Evolutionary conservation across 306 rosid species (phyloP), one percentile per base, ranked within the genome.

Genomic region (Acacia crassicarpa): DNA sequence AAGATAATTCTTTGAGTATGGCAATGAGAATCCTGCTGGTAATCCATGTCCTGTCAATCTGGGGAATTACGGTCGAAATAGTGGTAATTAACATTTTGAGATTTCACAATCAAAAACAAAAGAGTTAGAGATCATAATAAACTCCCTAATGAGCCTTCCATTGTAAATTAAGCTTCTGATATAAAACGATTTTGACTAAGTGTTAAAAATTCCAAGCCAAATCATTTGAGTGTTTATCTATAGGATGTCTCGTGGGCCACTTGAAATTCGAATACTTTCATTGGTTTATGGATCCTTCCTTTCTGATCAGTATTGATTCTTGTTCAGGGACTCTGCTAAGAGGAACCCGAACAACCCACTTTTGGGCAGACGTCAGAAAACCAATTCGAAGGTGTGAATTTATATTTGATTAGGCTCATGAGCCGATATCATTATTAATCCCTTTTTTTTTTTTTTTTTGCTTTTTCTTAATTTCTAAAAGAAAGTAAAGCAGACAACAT

Each of bases 321-420:
- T 81, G 74, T 35, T 40, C 70, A 95, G 97, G 65, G 91, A 83
- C 79, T 91, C 98, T n/a, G 95, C 72, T 72, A 84, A 90, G 89
- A 95, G 86, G 84, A 86, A 77, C 80, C 97, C 95, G 25, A 80
- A 71, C 74, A 79, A 73, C 63, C 94, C 80, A 65, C 87, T 95
- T 97, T 89, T 95, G 48, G 98, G 98, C 40, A 83, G 86, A 73
- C 94, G 98, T 69, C 87, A 89, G 76, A 84, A 86, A 84, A 85
- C 68, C 3, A 90, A 93, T 16, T 90, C 89, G 51, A 84, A 93
- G 94, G 98, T 93, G 81, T 15, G 2, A 49, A 62, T 20, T 44
- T 19, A 11, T 40, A n/a, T 33, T 33, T 4, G 0, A 33, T 33
- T 33, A 4, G 6, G 6, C 38, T 4, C 0, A 4, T 33, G 35